These are phyloP conservation scores for Noccaea bulbosa DNA, from an alignment of 345 rosid genomes.

Conservation along the genomic window DNA sequence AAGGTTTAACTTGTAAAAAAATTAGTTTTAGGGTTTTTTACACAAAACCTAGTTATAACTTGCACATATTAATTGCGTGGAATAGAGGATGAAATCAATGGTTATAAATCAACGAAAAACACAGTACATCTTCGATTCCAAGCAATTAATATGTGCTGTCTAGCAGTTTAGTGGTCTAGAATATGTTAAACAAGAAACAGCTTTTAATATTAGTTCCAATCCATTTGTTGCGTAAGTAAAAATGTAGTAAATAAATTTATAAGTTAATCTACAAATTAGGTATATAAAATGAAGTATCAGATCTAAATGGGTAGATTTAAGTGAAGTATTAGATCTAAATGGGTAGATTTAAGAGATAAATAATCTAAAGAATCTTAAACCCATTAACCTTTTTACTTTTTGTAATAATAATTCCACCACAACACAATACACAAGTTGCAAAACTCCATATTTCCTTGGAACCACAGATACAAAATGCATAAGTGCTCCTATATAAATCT, in stretches of 20 bases:
- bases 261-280: neutral
- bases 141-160: neutral
- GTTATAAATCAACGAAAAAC: neutral
- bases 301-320: constrained; percentile 25
- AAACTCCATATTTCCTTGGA: constrained; percentile 28
- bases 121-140: neutral
- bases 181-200: neutral
- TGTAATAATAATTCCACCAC: constrained; percentile 32
- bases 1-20: no score
- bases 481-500: constrained; percentile 37
- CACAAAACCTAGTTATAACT: no score
- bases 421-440: constrained; percentile 42
- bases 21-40: no score
- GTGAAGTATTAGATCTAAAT: constrained; percentile 26
- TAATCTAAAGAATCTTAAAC: constrained; percentile 41
- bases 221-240: constrained; percentile 3
- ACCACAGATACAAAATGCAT: constrained; percentile 26
- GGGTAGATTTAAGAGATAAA: constrained; percentile 15
- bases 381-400: constrained; percentile 32
- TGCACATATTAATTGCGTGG: no score
- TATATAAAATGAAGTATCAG: constrained; percentile 4
- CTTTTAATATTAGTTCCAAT: neutral
- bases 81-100: neutral
- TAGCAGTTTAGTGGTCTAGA: neutral
- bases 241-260: neutral